These are phyloP conservation scores for Apophysomyces sp. DNA, from an alignment of 371 early-diverging fungal species.

Conservation along the genomic window DNA sequence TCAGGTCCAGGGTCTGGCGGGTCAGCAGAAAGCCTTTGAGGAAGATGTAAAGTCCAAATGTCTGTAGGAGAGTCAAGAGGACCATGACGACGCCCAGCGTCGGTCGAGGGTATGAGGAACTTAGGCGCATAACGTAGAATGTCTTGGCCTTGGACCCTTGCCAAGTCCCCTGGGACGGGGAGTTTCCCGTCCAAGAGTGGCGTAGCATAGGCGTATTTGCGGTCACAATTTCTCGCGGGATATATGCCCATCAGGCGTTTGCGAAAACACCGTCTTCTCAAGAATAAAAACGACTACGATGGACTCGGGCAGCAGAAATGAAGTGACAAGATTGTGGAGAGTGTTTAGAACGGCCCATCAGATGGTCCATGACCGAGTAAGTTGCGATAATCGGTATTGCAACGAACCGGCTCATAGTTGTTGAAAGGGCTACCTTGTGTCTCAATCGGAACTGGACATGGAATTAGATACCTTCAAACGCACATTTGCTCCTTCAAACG, in stretches of 20 bases:
- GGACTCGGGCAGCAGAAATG: slow-evolving; percentile 59
- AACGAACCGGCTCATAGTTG: neutral
- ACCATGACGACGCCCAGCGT: slow-evolving; percentile 12
- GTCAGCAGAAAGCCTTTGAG: slow-evolving; percentile 83
- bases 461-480: slow-evolving; percentile 80
- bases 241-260: neutral
- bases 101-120: neutral
- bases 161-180: too few relatives aligned
- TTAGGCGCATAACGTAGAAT: neutral
- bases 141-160: neutral
- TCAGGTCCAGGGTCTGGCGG: slow-evolving; percentile 67
- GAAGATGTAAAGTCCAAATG: slow-evolving; percentile 67
- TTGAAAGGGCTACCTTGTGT: slow-evolving; percentile 81
- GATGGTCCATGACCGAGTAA: slow-evolving; percentile 84
- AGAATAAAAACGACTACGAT: slow-evolving; percentile 20
- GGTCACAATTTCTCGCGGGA: slow-evolving; percentile 4
- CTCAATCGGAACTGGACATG: slow-evolving; percentile 79
- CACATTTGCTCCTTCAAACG: slow-evolving; percentile 68
- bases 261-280: neutral
- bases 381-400: neutral
- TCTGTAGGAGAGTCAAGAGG: slow-evolving; percentile 17
- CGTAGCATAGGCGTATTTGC: neutral
- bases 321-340: slow-evolving; percentile 77
- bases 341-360: slow-evolving; percentile 89
- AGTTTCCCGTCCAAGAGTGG: slow-evolving; percentile 2